Evolutionary conservation across 2,329 filamentous ascomycete genomes (phyloP).

Genomic region (Chrysoporthe cubensis): DNA sequence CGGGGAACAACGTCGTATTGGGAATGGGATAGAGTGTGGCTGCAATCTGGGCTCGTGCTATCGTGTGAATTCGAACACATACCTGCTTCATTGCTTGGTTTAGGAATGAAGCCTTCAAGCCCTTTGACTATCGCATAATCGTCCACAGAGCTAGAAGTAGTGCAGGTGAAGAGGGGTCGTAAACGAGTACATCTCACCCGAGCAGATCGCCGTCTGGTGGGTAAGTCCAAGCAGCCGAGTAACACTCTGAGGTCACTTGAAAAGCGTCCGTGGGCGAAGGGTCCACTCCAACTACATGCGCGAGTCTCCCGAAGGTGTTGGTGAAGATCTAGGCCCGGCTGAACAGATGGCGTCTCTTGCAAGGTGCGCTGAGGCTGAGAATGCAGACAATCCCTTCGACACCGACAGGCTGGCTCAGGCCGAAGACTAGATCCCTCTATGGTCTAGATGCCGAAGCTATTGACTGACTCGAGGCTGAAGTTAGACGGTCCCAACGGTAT

Average conservation of each 20-base stretch:
- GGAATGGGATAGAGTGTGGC: slow-evolving; percentile 3
- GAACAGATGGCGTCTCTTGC: not conserved
- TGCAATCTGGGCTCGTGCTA: not conserved
- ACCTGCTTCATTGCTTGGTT: not conserved
- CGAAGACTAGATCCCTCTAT: not conserved
- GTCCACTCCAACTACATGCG: not conserved
- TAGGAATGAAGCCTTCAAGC: not conserved
- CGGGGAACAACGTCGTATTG: slow-evolving; percentile 14
- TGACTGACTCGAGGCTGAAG: slow-evolving; percentile 1
- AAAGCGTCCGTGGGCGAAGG: not conserved
- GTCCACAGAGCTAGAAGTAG: not conserved
- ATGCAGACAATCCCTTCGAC: not conserved
- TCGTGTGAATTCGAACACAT: not conserved
- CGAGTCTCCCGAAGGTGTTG: not conserved
- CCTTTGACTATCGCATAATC: not conserved
- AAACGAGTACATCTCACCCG: not conserved
- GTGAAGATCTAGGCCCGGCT: not conserved
- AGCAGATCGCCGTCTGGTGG: not conserved
- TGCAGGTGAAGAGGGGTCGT: not conserved
- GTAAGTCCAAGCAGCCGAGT: not conserved
- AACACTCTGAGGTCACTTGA: not conserved
- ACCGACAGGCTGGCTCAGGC: slow-evolving; percentile 3
- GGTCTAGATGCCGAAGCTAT: not conserved
- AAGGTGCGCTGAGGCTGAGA: slow-evolving; percentile 4
- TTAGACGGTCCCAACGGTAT: not conserved